phyloP scores from a whole-genome alignment of 2,329 filamentous ascomycete species.

The Monosporascus sp. region DNA sequence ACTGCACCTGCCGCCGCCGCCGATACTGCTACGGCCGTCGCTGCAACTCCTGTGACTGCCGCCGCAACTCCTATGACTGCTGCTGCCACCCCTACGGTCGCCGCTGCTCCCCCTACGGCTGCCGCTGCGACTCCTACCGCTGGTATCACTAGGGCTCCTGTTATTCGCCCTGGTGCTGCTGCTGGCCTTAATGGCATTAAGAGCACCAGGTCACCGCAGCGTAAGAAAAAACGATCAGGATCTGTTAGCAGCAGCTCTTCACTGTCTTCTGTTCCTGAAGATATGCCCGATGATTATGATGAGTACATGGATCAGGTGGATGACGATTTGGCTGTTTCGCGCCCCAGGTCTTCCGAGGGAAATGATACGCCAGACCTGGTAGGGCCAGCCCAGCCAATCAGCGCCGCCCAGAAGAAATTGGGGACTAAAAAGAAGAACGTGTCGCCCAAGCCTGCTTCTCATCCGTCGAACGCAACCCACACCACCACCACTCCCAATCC shows the following conservation, averaged over 20 bases:
- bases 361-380: conserved; percentile 27
- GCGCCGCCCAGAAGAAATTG: conserved; percentile 25
- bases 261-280: conserved; percentile 27
- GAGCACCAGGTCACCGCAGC: conserved; percentile 9
- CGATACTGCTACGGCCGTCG: not conserved
- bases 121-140: not conserved
- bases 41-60: not conserved
- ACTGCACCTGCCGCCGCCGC: not conserved
- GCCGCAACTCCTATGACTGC: not conserved
- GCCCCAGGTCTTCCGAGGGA: conserved; percentile 24
- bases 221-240: conserved; percentile 20
- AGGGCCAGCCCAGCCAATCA: conserved; percentile 27
- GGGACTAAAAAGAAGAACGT: conserved; percentile 29
- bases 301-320: conserved; percentile 25
- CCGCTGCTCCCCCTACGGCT: not conserved
- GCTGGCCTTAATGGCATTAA: not conserved
- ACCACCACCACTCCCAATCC: conserved; percentile 13
- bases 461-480: conserved; percentile 17
- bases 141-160: not conserved
- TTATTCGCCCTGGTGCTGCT: not conserved
- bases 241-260: conserved; percentile 28
- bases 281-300: conserved; percentile 24
- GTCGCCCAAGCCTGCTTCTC: conserved; percentile 23
- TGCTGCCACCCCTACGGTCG: not conserved
- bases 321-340: conserved; percentile 22